Evolutionary conservation across 2,329 filamentous ascomycete genomes (phyloP), one percentile per base, ranked within the genome.

Genomic region (Dichotomopilus funicola): DNA sequence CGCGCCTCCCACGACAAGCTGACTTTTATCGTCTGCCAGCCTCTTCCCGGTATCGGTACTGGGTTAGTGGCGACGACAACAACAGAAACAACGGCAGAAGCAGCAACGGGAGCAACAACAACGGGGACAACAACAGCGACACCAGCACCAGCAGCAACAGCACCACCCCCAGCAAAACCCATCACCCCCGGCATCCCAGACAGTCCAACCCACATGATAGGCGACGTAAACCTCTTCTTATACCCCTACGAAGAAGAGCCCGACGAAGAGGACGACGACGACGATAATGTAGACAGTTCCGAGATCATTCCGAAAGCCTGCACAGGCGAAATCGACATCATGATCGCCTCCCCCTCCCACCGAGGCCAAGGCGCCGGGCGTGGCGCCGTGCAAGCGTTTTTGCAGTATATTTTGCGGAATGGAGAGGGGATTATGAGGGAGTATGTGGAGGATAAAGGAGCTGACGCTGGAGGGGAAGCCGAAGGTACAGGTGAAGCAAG

Each of bases 201-300:
- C 19, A 27, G 19, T 27, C 19, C 19, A 27, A 2, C 19, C 19
- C 19, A 27, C 19, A 88, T 90, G 83, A 67, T 88, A 6, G 88
- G 88, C 1, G 88, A 91, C 65, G 79, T 91, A 48, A 91, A 91
- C 66, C 76, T 96, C 38, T 96, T 97, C 67, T 73, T 97, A 1
- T 83, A 81, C 38, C 68, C 78, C 0, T 76, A 77, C 48, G 79
- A 86, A 9, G 78, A 80, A 0, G 75, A 75, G 0, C 74, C 75
- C 1, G 71, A 70, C 0, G 66, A 67, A 0, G 66, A 67, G 10
- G 19, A 86, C 9, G 78, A 80, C 0, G 75, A 75, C 0, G 74
- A 75, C 1, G 71, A 69, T 0, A 66, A 67, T 0, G 66, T 66
- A 10, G 12, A 6, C 7, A 36, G 36, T 0, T 31, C 33, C 62